phyloP scores from a whole-genome alignment of 1,284 basidiomycete species.

The Kwoniella shivajii region DNA sequence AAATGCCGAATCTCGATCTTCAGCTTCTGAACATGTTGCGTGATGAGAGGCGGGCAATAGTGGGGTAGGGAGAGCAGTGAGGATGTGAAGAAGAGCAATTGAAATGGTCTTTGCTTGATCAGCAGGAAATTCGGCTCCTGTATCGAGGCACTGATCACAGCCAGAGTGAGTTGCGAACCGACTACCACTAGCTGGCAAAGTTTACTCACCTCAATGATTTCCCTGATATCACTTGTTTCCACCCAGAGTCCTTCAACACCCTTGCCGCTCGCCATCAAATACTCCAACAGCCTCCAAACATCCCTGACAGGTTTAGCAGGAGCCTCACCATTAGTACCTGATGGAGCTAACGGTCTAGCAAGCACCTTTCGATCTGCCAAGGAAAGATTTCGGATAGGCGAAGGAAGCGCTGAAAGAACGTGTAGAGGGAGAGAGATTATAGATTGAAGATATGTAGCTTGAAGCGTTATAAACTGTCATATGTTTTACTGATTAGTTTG shows the following conservation, averaged over 20 bases:
- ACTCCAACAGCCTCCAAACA: slow-evolving; percentile 45
- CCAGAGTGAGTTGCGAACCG: slow-evolving; percentile 3
- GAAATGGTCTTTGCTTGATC: slow-evolving; percentile 1
- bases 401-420: slow-evolving; percentile 27
- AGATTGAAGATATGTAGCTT: slow-evolving; percentile 36
- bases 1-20: slow-evolving; percentile 44
- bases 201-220: slow-evolving; percentile 35
- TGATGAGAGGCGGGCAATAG: slow-evolving; percentile 28
- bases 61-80: slow-evolving; percentile 30
- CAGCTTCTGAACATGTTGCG: slow-evolving; percentile 19
- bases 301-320: slow-evolving; percentile 35
- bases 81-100: slow-evolving; percentile 33
- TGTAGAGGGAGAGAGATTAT: slow-evolving; percentile 38
- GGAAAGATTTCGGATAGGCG: slow-evolving; percentile 25
- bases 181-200: neutral
- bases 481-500: neutral
- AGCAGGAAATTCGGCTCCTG: slow-evolving; percentile 3
- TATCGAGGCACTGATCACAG: slow-evolving; percentile 12
- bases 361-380: slow-evolving; percentile 34
- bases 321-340: slow-evolving; percentile 10
- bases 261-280: slow-evolving; percentile 37
- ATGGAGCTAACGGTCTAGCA: slow-evolving; percentile 6
- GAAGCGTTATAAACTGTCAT: slow-evolving; percentile 44
- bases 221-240: slow-evolving; percentile 6
- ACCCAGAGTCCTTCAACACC: slow-evolving; percentile 28